Evolutionary conservation across 2,329 filamentous ascomycete genomes (phyloP), one percentile per base, ranked within the genome.

Genomic region (Penicillium sp.): DNA sequence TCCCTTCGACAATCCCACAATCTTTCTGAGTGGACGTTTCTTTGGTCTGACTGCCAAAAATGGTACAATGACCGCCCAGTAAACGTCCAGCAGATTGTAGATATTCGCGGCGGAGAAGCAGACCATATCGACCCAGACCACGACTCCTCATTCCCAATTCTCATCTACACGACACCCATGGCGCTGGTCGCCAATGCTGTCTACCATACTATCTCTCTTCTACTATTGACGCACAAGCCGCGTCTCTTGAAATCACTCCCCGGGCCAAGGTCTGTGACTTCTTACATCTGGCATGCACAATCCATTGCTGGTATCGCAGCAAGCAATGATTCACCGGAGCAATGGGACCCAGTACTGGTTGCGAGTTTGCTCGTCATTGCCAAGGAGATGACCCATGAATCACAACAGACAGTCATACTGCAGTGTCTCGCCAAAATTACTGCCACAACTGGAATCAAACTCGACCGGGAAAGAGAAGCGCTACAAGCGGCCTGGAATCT

Each of bases 221-320:
- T 67, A 5, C 44, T 66, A 3, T 53, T 66, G 9, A 61, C 54
- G 0, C 61, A 66, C 16, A 67, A 65, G 16, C 64, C 63, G 14
- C 57, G 64, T 2, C 57, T 66, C 5, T 18, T 66, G 5, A 66
- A 67, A 29, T 59, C 63, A 5, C 45, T 67, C 4, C 56, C 63
- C 0, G 64, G 64, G 4, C 61, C 64, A 4, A 52, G 61, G 6
- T 62, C 57, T 13, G 61, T 65, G 14, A 61, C 63, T 0, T 67
- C 64, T 8, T 58, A 63, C 24, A 65, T 67, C 32, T 67, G 64
- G 64, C 63, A 67, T 47, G 64, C 63, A 2, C 64, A 67, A 29
- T 59, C 62, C 0, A 66, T 67, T 4, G 61, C 62, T 4, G 64
- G 64, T 3, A 64, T 66, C 5, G 57, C 59, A 5, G 54, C 59